Evolutionary conservation across 2,329 filamentous ascomycete species (phyloP).

Genomic region (Epichloe coenophiala): DNA sequence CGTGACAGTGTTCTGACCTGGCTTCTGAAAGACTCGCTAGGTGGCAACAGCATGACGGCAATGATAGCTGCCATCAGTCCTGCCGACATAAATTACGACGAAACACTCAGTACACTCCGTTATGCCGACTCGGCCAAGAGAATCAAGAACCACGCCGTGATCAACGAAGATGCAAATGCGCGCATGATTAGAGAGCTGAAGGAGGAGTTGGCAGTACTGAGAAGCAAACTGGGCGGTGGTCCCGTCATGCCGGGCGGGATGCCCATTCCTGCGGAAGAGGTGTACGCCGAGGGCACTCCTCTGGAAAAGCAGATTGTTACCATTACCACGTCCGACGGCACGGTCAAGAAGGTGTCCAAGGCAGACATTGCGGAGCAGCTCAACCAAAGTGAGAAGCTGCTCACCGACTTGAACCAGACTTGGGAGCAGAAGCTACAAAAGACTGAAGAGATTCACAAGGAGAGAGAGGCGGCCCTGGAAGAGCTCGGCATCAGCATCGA

Average conservation of each 20-base stretch:
- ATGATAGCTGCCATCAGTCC: conserved; percentile 99
- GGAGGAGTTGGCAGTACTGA: conserved; percentile 75
- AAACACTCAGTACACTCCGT: conserved; percentile 86
- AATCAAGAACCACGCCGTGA: conserved; percentile 98
- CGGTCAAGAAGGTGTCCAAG: conserved; percentile 90
- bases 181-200: conserved; percentile 98
- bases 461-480: conserved; percentile 86
- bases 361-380: conserved; percentile 96
- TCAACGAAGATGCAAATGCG: conserved; percentile 97
- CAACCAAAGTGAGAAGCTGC: conserved; percentile 89
- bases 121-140: conserved; percentile 97
- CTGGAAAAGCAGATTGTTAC: conserved; percentile 93
- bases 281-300: conserved; percentile 86
- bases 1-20: conserved; percentile 94
- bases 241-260: conserved; percentile 30
- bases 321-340: conserved; percentile 74
- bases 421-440: conserved; percentile 95
- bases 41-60: conserved; percentile 97
- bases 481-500: conserved; percentile 98
- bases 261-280: conserved; percentile 52
- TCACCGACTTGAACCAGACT: conserved; percentile 92
- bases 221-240: conserved; percentile 67
- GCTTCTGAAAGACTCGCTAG: conserved; percentile 91
- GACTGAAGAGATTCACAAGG: conserved; percentile 95
- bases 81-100: conserved; percentile 97